Evolutionary conservation across 2,329 filamentous ascomycete species (phyloP), one percentile per base, ranked within the genome.

Genomic region (Colletotrichum musae): DNA sequence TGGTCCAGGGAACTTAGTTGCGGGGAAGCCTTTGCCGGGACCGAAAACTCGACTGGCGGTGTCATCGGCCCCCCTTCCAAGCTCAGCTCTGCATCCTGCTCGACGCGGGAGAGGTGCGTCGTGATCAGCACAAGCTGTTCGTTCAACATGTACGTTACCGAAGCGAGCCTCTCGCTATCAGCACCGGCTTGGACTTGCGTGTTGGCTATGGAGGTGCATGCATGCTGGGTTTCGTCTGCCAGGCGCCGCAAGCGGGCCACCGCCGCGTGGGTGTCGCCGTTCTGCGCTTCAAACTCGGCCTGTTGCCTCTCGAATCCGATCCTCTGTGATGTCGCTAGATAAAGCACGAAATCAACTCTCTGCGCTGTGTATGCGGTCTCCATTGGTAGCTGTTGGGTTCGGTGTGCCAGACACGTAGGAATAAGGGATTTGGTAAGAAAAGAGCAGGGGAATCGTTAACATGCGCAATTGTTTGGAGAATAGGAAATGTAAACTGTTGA

Each of bases 251-350:
- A 43, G 15, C 43, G 24, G 26, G 54, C n/a, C 4, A 43, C 26
- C 18, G 56, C 62, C 5, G 59, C 43, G 18, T 48, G 9, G 10
- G 41, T 4, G 10, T 50, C 32, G 10, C 66, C 56, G 15, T 41
- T 53, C 21, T 58, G 61, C 5, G 12, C 21, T 6, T 21, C 21
- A n/a, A 60, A 41, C n/a, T 54, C 54, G 12, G 66, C 41, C n/a
- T 47, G 45, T 13, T 26, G 18, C 21, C 66, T 66, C 18, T 65
- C 66, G 48, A 66, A 56, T 32, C 60, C 61, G 43, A 69, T 16
- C 41, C 48, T 16, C 10, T 43, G 32, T 7, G 56, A 66, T 51
- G n/a, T 56, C 3, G 56, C 41, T 16, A 56, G 36, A 26, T 54
- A 24, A 13, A 47, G 21, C 24, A 69, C 13, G n/a, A 59, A 12